These are phyloP conservation scores for bread wheat (Triticum aestivum) DNA, from an alignment of 176 grass and related monocot genomes.

Conservation along the genomic window DNA sequence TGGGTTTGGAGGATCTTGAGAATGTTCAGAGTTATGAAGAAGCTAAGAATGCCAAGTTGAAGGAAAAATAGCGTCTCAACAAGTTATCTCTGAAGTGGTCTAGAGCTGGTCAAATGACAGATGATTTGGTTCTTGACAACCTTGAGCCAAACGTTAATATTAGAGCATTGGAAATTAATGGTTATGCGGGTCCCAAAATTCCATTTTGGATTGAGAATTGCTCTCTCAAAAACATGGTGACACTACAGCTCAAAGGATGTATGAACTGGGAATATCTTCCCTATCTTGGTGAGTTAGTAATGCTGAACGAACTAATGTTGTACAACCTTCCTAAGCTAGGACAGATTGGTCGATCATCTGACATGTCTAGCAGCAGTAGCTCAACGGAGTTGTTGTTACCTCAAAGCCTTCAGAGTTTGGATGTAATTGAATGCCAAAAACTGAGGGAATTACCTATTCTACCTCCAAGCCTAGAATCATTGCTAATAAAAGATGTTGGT, in stretches of 20 bases:
- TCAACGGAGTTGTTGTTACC: neutral
- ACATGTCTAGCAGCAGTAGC: neutral
- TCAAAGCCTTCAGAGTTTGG: neutral
- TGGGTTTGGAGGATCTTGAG: neutral
- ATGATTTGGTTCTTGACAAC: neutral
- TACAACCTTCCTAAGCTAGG: neutral
- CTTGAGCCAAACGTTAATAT: neutral
- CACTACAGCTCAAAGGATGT: neutral
- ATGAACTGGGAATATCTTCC: neutral
- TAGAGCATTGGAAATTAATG: neutral
- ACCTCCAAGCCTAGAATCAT: neutral
- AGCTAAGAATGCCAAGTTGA: neutral
- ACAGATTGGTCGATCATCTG: neutral
- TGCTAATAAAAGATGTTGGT: neutral
- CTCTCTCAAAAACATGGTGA: neutral
- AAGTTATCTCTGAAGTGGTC: neutral
- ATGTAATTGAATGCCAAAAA: neutral
- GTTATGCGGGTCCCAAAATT: neutral
- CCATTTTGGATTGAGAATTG: constrained; percentile 2
- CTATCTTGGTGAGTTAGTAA: neutral
- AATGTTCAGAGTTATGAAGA: neutral
- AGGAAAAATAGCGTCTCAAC: neutral
- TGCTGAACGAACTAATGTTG: neutral
- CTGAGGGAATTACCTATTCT: neutral
- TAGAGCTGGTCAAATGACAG: neutral